These are phyloP conservation scores for Talaromyces ruber DNA, from an alignment of 495 filamentous ascomycete species.

Conservation along the genomic window DNA sequence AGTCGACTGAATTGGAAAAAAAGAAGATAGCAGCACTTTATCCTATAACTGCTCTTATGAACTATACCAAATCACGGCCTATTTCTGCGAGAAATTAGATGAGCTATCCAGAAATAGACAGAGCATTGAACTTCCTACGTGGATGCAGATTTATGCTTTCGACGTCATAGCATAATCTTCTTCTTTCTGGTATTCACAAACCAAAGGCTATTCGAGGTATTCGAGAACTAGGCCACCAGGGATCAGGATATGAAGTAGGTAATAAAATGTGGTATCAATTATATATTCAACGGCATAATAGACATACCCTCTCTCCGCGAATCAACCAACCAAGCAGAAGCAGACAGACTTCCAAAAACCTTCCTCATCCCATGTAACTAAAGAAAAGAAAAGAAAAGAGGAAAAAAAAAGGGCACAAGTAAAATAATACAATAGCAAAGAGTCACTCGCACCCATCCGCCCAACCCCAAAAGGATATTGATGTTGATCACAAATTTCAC, in stretches of 20 bases:
- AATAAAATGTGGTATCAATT: constrained; percentile 3
- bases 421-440: not conserved
- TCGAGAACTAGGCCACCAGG: no score
- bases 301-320: not conserved
- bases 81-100: no score
- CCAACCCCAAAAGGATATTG: not conserved
- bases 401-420: not conserved
- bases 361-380: not conserved
- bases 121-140: no score
- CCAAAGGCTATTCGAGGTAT: no score
- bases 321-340: not conserved
- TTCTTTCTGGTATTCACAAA: no score
- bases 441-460: not conserved
- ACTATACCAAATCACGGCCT: no score
- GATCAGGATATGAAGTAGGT: not conserved
- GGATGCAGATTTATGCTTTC: no score
- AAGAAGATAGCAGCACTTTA: no score
- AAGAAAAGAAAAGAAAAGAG: not conserved
- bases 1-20: no score
- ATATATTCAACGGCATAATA: not conserved
- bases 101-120: no score
- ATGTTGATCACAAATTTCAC: not conserved
- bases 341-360: not conserved
- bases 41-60: no score
- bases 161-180: no score